phyloP scores from a whole-genome alignment of 1,284 basidiomycete species.

The Trametes polyzona region DNA sequence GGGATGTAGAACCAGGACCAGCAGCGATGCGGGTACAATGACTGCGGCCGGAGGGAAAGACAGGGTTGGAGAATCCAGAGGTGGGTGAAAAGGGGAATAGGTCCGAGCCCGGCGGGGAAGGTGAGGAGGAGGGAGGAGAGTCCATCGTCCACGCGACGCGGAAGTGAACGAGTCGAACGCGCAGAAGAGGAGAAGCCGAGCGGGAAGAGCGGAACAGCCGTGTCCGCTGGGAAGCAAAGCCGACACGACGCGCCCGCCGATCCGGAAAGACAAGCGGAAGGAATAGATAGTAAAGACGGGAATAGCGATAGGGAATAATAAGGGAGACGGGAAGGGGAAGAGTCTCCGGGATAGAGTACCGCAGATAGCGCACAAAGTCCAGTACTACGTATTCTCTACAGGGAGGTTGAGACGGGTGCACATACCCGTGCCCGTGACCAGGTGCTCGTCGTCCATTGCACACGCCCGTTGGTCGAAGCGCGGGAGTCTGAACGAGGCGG shows the following conservation, averaged over 20 bases:
- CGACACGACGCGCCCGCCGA: not conserved
- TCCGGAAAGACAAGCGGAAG: not conserved
- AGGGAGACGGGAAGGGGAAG: too few relatives aligned
- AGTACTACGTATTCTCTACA: too few relatives aligned
- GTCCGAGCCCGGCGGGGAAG: too few relatives aligned
- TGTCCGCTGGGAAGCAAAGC: not conserved
- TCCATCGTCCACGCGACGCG: not conserved
- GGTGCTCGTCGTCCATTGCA: not conserved
- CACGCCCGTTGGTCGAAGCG: not conserved
- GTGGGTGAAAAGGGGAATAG: not conserved
- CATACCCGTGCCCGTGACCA: too few relatives aligned
- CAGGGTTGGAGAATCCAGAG: too few relatives aligned
- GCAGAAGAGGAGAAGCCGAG: not conserved
- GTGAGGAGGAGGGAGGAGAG: not conserved
- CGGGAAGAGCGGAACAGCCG: not conserved
- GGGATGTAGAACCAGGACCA: not conserved
- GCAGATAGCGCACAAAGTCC: too few relatives aligned
- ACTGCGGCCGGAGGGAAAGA: too few relatives aligned
- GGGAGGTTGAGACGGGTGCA: too few relatives aligned
- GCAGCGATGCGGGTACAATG: too few relatives aligned
- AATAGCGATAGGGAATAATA: too few relatives aligned
- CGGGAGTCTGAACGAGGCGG: not conserved
- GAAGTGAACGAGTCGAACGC: too few relatives aligned
- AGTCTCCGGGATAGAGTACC: too few relatives aligned
- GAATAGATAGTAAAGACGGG: not conserved